Evolutionary conservation across 257 asterid species (phyloP).

Genomic region (Cruciata laevipes): DNA sequence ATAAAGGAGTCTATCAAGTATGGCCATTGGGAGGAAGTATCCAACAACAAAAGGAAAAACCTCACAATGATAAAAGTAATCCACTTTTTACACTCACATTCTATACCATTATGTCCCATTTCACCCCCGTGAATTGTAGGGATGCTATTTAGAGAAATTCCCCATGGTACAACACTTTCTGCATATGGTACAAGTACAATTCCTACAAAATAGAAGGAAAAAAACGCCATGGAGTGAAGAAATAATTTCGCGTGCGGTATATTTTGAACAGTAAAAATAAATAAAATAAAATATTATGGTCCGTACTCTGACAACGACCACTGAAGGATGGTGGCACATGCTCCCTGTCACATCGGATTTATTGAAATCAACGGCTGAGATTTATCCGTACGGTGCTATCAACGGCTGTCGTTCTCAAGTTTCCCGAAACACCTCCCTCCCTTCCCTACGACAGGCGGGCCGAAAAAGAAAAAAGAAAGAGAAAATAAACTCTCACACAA

Average conservation of each 20-base stretch:
- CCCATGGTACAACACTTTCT: not conserved
- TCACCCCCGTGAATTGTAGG: constrained; percentile 2
- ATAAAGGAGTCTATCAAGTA: not conserved
- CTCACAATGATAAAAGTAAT: not conserved
- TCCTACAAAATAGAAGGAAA: not conserved
- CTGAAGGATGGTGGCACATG: constrained; percentile 98
- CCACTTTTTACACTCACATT: constrained; percentile 10
- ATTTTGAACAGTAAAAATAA: constrained; percentile 2
- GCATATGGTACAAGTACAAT: not conserved
- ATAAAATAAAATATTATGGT: constrained; percentile 17
- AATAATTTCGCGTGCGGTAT: constrained; percentile 27
- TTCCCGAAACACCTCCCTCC: constrained; percentile 14
- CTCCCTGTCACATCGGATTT: constrained; percentile 73
- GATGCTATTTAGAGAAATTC: not conserved
- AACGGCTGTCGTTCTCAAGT: constrained; percentile 40
- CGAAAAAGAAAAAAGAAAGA: constrained; percentile 1
- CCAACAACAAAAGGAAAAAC: not conserved
- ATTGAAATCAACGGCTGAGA: constrained; percentile 36
- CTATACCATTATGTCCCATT: not conserved
- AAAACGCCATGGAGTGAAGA: not conserved
- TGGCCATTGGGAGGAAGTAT: not conserved
- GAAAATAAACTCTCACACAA: no score
- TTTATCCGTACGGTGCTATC: constrained; percentile 42
- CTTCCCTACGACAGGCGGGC: constrained; percentile 23
- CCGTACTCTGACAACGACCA: constrained; percentile 98